A percentile compares a stretch with the other conserved stretches of the same genome.
These are phyloP conservation scores for Bruguiera gymnorhiza DNA, from an alignment of 345 rosid species.

Conservation along the genomic window DNA sequence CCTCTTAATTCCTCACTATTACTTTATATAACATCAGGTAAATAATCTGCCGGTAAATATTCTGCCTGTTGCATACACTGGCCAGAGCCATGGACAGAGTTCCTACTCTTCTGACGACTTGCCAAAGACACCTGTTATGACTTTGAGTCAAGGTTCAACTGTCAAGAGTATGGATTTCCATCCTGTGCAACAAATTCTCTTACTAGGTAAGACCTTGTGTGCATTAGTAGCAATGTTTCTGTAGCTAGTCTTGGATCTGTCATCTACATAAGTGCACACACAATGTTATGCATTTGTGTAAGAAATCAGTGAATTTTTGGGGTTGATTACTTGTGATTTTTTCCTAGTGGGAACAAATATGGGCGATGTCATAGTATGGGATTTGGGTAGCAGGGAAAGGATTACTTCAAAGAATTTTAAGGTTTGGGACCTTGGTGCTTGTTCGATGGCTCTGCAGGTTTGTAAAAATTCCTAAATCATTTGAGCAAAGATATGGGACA, in stretches of 20 bases:
- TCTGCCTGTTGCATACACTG: conserved; percentile 56
- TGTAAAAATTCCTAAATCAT: conserved; percentile 10
- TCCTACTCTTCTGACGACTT: conserved; percentile 72
- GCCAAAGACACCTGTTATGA: conserved; percentile 61
- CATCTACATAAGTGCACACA: neutral
- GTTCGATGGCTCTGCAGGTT: conserved; percentile 69
- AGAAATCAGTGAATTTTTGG: neutral
- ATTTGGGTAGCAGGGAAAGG: conserved; percentile 61
- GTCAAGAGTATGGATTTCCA: conserved; percentile 93
- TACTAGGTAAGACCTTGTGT: conserved; percentile 56
- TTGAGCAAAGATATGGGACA: conserved; percentile 10
- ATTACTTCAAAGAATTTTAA: conserved; percentile 55
- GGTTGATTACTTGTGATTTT: conserved; percentile 12
- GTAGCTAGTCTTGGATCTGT: neutral
- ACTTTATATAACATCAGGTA: conserved; percentile 37
- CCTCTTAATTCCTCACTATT: conserved; percentile 6
- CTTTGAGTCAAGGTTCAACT: conserved; percentile 62
- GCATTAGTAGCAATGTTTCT: conserved; percentile 6
- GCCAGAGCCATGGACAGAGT: conserved; percentile 72
- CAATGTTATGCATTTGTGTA: neutral
- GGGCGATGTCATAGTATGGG: conserved; percentile 75
- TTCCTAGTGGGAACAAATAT: conserved; percentile 68
- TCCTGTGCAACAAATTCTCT: conserved; percentile 68
- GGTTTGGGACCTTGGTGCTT: conserved; percentile 57
- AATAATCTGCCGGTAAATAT: conserved; percentile 67